phyloP scores from a whole-genome alignment of 2,329 filamentous ascomycete species.

The Cryphonectria naterciae region DNA sequence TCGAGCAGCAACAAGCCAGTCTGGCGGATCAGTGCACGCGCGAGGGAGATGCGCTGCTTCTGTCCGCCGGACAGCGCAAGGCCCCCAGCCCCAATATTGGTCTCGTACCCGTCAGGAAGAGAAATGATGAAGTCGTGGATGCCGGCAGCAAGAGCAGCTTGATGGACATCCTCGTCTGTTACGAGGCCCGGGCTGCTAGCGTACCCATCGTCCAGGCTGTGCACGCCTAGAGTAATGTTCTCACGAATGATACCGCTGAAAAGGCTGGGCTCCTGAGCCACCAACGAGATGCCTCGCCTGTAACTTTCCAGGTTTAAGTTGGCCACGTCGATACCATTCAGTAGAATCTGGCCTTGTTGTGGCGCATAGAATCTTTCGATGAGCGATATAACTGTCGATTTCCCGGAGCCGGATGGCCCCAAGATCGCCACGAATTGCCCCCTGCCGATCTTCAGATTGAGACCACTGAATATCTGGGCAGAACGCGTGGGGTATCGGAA shows the following conservation, averaged over 20 bases:
- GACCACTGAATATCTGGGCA: slow-evolving; percentile 8
- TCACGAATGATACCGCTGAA: slow-evolving; percentile 53
- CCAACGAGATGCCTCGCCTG: slow-evolving; percentile 54
- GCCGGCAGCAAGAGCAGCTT: slow-evolving; percentile 37
- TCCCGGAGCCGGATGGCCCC: slow-evolving; percentile 38
- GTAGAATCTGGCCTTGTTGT: slow-evolving; percentile 56
- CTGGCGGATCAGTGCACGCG: slow-evolving; percentile 26
- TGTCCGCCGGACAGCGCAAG: slow-evolving; percentile 27
- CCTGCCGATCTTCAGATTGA: slow-evolving; percentile 19
- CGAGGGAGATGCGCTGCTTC: slow-evolving; percentile 28
- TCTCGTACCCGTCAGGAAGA: slow-evolving; percentile 27
- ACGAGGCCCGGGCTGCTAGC: slow-evolving; percentile 2
- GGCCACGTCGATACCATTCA: slow-evolving; percentile 61
- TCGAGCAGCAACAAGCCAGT: slow-evolving; percentile 40
- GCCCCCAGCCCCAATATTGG: slow-evolving; percentile 22
- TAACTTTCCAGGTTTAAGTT: slow-evolving; percentile 52
- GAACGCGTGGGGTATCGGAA: slow-evolving; percentile 25
- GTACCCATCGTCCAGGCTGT: slow-evolving; percentile 22
- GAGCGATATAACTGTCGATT: slow-evolving; percentile 53
- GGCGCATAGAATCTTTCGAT: slow-evolving; percentile 47
- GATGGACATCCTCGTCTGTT: slow-evolving; percentile 33
- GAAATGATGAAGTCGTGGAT: slow-evolving; percentile 35
- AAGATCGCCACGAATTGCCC: slow-evolving; percentile 39
- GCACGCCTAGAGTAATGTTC: slow-evolving; percentile 39
- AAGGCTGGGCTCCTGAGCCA: slow-evolving; percentile 62